Evolutionary conservation across 768 basidiomycete species (phyloP).

Genomic region (Paxillus rubicundulus): DNA sequence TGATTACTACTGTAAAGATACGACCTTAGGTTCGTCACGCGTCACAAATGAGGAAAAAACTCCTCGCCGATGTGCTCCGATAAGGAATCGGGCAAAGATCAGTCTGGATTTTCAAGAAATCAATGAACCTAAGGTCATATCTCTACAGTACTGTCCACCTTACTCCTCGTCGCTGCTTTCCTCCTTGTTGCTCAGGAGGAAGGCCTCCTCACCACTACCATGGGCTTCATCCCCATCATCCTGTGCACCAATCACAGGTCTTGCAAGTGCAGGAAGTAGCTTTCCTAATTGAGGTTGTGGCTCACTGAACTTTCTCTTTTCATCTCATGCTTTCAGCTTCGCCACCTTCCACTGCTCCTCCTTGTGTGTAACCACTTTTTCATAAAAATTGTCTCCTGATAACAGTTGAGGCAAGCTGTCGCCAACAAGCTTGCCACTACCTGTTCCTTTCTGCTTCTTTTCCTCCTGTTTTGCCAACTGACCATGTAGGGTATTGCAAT

Average conservation of each 20-base stretch:
- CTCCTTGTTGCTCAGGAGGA: not conserved
- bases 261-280: not conserved
- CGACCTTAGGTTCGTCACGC: too few species aligned
- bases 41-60: too few species aligned
- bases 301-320: not conserved
- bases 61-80: too few species aligned
- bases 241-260: not conserved
- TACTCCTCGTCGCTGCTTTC: not conserved
- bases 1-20: too few species aligned
- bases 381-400: constrained; percentile 2
- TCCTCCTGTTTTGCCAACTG: constrained; percentile 3
- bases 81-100: too few species aligned
- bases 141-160: too few species aligned
- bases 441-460: not conserved
- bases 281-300: not conserved
- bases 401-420: constrained; percentile 1
- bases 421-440: not conserved
- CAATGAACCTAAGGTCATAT: too few species aligned
- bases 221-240: not conserved
- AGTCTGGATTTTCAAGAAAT: too few species aligned
- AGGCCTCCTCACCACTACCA: not conserved
- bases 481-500: not conserved
- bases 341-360: not conserved
- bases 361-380: not conserved
- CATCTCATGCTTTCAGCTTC: not conserved